Percentiles rank a stretch among this genome's conserved stretches.
Conservation (phyloP, 2,329 filamentous ascomycete genomes). For the Ploettnerulaceae sp. region DNA sequence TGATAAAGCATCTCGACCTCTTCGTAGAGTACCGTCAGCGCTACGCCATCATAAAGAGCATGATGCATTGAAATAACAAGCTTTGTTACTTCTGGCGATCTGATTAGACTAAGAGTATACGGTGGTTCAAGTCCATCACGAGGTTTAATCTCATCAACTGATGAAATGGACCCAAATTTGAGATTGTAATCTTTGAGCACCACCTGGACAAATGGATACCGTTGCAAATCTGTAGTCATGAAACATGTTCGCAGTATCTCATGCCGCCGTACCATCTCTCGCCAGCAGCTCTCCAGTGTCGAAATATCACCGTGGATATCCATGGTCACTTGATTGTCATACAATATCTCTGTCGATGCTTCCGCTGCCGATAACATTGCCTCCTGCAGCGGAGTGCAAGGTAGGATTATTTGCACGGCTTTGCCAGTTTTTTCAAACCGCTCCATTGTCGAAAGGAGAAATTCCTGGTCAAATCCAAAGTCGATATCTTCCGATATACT, state of each 20-base stretch:
- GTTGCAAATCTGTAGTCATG: slow-evolving; percentile 53
- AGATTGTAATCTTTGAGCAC: slow-evolving; percentile 48
- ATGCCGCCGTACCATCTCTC: slow-evolving; percentile 58
- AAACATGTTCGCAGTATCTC: slow-evolving; percentile 77
- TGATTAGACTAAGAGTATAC: slow-evolving; percentile 24
- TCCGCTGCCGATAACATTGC: slow-evolving; percentile 67
- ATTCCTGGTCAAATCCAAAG: slow-evolving; percentile 26
- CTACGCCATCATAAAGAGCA: slow-evolving; percentile 80
- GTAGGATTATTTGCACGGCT: slow-evolving; percentile 54
- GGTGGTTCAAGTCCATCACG: slow-evolving; percentile 23
- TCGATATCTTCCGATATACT: not conserved
- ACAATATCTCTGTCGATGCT: slow-evolving; percentile 46
- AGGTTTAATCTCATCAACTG: not conserved
- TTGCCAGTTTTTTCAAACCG: slow-evolving; percentile 25
- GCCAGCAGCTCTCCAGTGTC: slow-evolving; percentile 57
- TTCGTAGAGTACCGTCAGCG: slow-evolving; percentile 62
- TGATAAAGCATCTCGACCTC: slow-evolving; percentile 62
- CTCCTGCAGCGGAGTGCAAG: slow-evolving; percentile 84
- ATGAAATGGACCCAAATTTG: slow-evolving; percentile 16
- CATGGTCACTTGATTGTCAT: slow-evolving; percentile 69
- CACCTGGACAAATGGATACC: slow-evolving; percentile 67
- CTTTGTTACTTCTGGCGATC: slow-evolving; percentile 5
- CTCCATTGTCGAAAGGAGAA: slow-evolving; percentile 17
- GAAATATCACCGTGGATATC: slow-evolving; percentile 47
- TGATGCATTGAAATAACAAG: slow-evolving; percentile 55